Conservation (phyloP, 2,329 filamentous ascomycete species). For the Stromatinia cepivora region DNA sequence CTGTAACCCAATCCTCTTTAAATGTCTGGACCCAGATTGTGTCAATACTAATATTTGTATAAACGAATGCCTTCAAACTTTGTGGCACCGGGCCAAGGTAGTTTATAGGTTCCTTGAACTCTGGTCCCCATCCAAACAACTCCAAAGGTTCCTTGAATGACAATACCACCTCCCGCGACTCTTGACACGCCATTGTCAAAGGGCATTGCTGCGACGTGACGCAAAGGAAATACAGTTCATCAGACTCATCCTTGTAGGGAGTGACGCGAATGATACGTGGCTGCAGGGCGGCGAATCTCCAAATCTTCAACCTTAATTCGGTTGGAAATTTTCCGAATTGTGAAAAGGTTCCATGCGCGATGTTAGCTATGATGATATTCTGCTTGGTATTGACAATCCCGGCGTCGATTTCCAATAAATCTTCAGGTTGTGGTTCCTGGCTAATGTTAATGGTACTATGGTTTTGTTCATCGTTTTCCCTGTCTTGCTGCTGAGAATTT, state of each 20-base stretch:
- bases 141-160: neutral
- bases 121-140: neutral
- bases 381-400: too few relatives aligned
- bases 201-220: neutral
- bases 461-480: neutral
- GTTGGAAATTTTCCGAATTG: neutral
- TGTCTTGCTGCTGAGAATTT: neutral
- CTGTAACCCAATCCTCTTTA: neutral
- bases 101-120: too few relatives aligned
- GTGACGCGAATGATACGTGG: neutral
- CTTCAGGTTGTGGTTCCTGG: neutral
- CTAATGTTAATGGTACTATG: neutral
- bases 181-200: neutral
- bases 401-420: too few relatives aligned
- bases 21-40: neutral
- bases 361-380: neutral
- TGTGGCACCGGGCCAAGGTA: neutral
- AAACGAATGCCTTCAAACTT: neutral
- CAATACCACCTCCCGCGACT: neutral
- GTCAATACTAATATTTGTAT: neutral
- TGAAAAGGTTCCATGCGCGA: neutral
- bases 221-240: neutral
- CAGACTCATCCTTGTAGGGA: neutral
- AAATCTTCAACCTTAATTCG: constrained; percentile 1
- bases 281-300: neutral